A percentile compares a stretch with the other conserved stretches of the same genome.
Evolutionary conservation across 2,329 filamentous ascomycete species (phyloP).

Genomic region (Xylariaceae sp.): DNA sequence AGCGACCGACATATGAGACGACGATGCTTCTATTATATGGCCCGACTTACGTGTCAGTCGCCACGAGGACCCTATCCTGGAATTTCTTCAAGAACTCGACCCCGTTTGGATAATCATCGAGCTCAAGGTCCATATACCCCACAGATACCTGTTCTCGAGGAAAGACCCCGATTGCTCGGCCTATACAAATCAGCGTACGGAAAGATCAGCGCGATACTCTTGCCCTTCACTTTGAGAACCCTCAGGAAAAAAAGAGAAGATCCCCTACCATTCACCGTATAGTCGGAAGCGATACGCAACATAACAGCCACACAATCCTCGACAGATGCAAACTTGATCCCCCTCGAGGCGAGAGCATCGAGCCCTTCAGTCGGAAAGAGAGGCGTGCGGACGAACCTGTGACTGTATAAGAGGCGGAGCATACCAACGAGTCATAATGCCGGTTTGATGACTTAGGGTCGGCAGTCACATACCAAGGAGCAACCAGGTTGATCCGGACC

Average conservation of each 20-base stretch:
- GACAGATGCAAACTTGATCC: background rate
- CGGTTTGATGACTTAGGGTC: too few species aligned
- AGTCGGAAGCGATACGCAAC: background rate
- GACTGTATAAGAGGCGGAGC: too few species aligned
- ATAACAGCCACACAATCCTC: background rate
- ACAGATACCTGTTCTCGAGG: background rate
- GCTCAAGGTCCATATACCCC: background rate
- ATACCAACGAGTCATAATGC: too few species aligned
- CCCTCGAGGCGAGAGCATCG: background rate
- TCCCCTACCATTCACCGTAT: background rate
- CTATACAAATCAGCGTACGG: too few species aligned
- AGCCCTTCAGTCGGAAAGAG: background rate
- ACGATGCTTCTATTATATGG: too few species aligned
- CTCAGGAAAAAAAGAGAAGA: background rate
- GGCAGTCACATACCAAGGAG: background rate
- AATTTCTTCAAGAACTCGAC: background rate
- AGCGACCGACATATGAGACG: too few species aligned
- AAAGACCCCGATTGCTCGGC: background rate
- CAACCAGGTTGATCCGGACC: background rate
- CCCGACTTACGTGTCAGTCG: too few species aligned
- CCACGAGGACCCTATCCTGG: background rate
- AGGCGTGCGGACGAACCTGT: background rate
- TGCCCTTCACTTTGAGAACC: background rate
- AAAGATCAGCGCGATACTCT: background rate
- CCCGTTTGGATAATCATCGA: background rate